Evolutionary conservation across 495 filamentous ascomycete species (phyloP).

Genomic region (Penicillium antarcticum): DNA sequence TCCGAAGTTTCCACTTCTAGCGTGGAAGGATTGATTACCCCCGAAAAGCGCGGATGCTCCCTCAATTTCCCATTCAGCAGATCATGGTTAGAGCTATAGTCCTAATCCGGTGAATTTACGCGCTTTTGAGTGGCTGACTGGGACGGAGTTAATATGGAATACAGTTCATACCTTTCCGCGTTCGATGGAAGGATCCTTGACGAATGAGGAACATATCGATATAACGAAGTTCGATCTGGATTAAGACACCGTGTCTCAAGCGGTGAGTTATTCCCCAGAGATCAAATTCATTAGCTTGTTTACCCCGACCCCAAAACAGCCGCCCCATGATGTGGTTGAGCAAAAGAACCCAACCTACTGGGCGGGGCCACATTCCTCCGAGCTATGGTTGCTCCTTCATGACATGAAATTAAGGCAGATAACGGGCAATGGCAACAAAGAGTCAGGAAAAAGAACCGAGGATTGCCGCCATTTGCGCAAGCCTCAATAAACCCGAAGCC

Average conservation of each 20-base stretch:
- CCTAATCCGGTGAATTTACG: not conserved
- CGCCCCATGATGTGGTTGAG: not conserved
- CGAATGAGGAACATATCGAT: not conserved
- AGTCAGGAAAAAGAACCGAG: not conserved
- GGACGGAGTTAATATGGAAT: not conserved
- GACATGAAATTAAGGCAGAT: not conserved
- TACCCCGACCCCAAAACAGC: too few species aligned
- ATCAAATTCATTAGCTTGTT: too few species aligned
- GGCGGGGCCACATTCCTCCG: constrained; percentile 7
- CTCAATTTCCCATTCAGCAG: too few species aligned
- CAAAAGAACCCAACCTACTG: not conserved
- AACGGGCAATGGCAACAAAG: not conserved
- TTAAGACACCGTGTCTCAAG: too few species aligned
- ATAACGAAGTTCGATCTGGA: too few species aligned
- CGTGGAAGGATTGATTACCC: too few species aligned
- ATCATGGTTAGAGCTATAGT: too few species aligned
- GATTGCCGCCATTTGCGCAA: not conserved
- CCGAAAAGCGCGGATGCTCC: too few species aligned
- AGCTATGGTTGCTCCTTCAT: not conserved
- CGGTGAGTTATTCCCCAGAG: too few species aligned
- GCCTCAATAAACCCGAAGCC: not conserved
- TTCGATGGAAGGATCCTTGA: not conserved
- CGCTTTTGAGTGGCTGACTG: not conserved
- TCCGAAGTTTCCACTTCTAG: too few species aligned
- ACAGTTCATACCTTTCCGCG: not conserved